Conservation (phyloP, 441 rosid genomes). For the Eruca vesicaria region DNA sequence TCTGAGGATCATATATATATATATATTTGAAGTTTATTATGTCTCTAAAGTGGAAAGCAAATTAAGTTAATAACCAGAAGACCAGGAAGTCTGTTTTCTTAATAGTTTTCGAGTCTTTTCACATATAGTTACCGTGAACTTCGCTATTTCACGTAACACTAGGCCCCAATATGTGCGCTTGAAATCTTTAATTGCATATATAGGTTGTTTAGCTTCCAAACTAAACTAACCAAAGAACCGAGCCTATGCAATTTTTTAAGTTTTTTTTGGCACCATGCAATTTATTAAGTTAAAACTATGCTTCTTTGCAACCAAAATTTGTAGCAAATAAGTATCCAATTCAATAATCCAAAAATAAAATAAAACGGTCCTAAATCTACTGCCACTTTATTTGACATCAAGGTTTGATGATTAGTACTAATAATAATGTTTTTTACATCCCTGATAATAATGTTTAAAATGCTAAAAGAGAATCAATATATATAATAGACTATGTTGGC, state of each 20-base stretch:
- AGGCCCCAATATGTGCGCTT: slow-evolving; percentile 24
- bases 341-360: neutral
- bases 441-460: slow-evolving; percentile 7
- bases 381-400: neutral
- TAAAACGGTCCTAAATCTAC: neutral
- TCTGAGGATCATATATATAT: neutral
- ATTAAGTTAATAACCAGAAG: slow-evolving; percentile 19
- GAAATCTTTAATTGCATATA: neutral
- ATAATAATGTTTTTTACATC: neutral
- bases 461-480: neutral
- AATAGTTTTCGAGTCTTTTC: slow-evolving; percentile 25
- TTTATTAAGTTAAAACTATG: neutral
- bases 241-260: neutral
- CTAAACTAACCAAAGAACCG: neutral
- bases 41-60: slow-evolving; percentile 19
- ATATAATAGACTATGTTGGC: neutral
- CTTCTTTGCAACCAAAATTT: neutral
- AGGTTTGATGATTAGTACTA: slow-evolving; percentile 3
- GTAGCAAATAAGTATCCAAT: neutral
- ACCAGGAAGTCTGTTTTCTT: slow-evolving; percentile 31
- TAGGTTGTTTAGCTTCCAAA: neutral
- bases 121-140: slow-evolving; percentile 25
- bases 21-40: neutral
- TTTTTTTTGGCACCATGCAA: too few species aligned
- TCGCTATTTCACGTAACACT: slow-evolving; percentile 31